These are phyloP conservation scores for Diddensiella transvaalensis DNA, from an alignment of 805 yeast species.

Conservation along the genomic window DNA sequence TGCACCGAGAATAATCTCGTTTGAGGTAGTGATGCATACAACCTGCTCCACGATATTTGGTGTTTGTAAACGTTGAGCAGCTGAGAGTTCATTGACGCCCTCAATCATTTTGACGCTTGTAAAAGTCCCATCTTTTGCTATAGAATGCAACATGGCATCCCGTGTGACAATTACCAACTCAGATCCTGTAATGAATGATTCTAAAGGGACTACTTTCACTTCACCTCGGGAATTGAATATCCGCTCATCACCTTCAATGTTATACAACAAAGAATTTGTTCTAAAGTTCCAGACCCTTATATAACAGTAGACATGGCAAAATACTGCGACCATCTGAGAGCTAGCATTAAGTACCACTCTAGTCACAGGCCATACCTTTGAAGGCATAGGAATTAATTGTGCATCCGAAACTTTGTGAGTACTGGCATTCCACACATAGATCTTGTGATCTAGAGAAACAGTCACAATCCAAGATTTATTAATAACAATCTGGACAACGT, in stretches of 20 bases:
- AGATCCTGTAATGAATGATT: conserved; percentile 14
- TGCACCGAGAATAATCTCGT: conserved; percentile 57
- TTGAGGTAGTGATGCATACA: conserved; percentile 49
- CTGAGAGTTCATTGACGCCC: conserved; percentile 26
- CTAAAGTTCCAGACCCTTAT: conserved; percentile 18
- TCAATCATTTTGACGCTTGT: conserved; percentile 8
- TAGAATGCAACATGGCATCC: conserved; percentile 12
- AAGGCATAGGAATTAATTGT: conserved; percentile 21
- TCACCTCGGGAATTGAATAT: background rate
- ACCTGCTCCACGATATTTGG: conserved; percentile 74
- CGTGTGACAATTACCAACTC: conserved; percentile 23
- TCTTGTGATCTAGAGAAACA: conserved; percentile 68
- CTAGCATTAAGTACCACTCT: conserved; percentile 18
- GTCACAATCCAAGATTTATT: conserved; percentile 46
- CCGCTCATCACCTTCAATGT: conserved; percentile 1
- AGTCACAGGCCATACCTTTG: conserved; percentile 30
- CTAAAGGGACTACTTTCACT: conserved; percentile 2
- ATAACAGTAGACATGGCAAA: conserved; percentile 7
- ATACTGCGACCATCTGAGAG: conserved; percentile 15
- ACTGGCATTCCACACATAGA: conserved; percentile 58
- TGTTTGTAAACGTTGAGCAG: conserved; percentile 51
- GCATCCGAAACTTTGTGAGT: conserved; percentile 8
- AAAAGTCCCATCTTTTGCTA: conserved; percentile 3
- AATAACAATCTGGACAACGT: conserved; percentile 49
- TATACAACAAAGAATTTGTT: conserved; percentile 5